Conservation (phyloP, 495 filamentous ascomycete genomes). For the Glonium stellatum region DNA sequence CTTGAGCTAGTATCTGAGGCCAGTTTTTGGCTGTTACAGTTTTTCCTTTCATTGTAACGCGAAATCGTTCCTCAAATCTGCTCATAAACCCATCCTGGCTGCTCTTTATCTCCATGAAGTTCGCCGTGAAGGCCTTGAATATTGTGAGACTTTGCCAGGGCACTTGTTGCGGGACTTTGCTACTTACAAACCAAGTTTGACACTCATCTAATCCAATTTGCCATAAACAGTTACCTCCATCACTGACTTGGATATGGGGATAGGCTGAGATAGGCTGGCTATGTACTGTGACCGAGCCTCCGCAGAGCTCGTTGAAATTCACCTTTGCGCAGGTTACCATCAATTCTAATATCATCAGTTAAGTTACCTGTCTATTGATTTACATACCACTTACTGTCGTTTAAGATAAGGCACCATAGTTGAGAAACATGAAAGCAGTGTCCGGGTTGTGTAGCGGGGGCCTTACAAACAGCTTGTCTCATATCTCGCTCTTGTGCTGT, state of each 20-base stretch:
- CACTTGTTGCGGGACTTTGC: background rate
- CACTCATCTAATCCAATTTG: conserved; percentile 1
- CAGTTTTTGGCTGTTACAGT: background rate
- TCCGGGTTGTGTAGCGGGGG: background rate
- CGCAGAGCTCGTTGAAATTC: background rate
- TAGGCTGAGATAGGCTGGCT: background rate
- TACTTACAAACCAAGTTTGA: conserved; percentile 11
- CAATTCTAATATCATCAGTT: background rate
- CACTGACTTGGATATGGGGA: conserved; percentile 5
- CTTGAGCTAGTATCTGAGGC: background rate
- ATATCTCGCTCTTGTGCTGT: conserved; percentile 8
- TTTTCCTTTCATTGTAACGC: background rate
- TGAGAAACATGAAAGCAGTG: conserved; percentile 11
- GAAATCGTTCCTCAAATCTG: background rate
- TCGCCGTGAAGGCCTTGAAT: conserved; percentile 4
- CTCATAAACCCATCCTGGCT: background rate
- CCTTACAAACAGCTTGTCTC: conserved; percentile 11
- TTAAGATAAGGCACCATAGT: conserved; percentile 11
- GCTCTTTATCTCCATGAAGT: conserved; percentile 10
- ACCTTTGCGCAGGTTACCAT: background rate
- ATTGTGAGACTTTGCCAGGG: background rate
- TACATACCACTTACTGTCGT: conserved; percentile 5
- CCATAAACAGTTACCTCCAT: conserved; percentile 2
- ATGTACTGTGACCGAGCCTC: background rate
- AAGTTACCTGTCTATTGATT: background rate